A percentile compares a stretch with the other conserved stretches of the same genome.
Evolutionary conservation across 2,329 filamentous ascomycete species (phyloP).

Genomic region (Aspergillus quadricinctus): DNA sequence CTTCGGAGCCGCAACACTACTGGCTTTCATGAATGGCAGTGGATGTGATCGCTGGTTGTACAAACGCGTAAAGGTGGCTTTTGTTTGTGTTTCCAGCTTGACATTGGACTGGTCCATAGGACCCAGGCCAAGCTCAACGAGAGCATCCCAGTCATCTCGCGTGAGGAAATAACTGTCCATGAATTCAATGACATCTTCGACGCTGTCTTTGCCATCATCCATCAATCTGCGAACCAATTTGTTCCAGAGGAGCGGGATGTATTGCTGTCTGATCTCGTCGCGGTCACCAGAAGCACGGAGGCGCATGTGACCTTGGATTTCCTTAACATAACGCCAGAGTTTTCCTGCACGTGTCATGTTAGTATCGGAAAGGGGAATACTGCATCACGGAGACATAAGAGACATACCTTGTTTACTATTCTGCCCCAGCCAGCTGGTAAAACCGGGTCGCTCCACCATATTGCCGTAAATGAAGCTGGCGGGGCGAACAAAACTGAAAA

Average conservation of each 20-base stretch:
- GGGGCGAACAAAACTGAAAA: constrained; percentile 91
- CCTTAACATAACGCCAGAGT: constrained; percentile 76
- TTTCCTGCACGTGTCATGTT: constrained; percentile 41
- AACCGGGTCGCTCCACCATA: constrained; percentile 65
- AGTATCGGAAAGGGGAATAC: not conserved
- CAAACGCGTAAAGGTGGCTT: constrained; percentile 82
- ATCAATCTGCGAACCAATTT: constrained; percentile 71
- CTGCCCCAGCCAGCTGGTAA: constrained; percentile 91
- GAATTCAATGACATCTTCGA: constrained; percentile 79
- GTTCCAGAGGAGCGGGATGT: constrained; percentile 83
- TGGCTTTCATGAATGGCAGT: constrained; percentile 93
- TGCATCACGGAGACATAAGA: constrained; percentile 39
- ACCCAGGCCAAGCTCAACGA: constrained; percentile 86
- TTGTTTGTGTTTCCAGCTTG: constrained; percentile 78
- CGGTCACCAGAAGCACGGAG: constrained; percentile 84
- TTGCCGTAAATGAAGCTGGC: constrained; percentile 82
- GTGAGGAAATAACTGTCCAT: constrained; percentile 98
- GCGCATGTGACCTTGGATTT: constrained; percentile 96
- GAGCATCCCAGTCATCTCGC: constrained; percentile 88
- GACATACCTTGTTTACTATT: constrained; percentile 76
- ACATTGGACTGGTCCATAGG: constrained; percentile 71
- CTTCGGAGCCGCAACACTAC: constrained; percentile 68
- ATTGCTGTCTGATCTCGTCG: constrained; percentile 91
- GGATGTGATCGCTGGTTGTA: constrained; percentile 87
- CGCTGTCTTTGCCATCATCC: constrained; percentile 72